These are phyloP conservation scores for Penicillium malachiteum DNA, from an alignment of 495 filamentous ascomycete species.

Conservation along the genomic window DNA sequence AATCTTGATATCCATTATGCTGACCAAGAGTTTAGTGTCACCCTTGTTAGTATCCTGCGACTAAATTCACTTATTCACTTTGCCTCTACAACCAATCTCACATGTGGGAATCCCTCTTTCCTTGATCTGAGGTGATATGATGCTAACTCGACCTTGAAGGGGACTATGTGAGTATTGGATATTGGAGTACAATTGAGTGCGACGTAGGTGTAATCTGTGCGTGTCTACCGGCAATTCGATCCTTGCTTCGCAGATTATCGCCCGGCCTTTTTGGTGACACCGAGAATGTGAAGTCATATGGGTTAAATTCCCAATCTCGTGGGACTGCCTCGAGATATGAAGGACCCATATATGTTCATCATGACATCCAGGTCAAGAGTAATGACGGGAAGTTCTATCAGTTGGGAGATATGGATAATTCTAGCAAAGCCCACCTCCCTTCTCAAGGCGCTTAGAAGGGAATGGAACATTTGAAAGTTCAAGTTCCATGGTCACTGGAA, in stretches of 20 bases:
- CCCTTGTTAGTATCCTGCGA: constrained; percentile 35
- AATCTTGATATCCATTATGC: not conserved
- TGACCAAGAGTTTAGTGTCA: constrained; percentile 23
- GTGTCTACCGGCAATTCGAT: constrained; percentile 33
- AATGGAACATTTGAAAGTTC: too few species aligned
- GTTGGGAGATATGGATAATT: constrained; percentile 25
- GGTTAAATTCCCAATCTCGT: constrained; percentile 17
- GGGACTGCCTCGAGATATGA: constrained; percentile 22
- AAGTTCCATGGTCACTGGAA: not conserved
- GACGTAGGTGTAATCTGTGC: constrained; percentile 37
- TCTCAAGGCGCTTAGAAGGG: not conserved
- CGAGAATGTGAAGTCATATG: constrained; percentile 17
- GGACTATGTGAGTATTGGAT: constrained; percentile 35
- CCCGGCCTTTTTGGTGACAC: constrained; percentile 30
- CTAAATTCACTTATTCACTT: constrained; percentile 34
- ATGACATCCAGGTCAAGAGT: constrained; percentile 15
- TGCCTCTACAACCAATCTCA: constrained; percentile 29
- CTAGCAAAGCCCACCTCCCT: constrained; percentile 20
- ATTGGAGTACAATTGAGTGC: constrained; percentile 37
- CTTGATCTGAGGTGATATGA: not conserved
- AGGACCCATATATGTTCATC: constrained; percentile 9
- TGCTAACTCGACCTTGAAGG: constrained; percentile 18
- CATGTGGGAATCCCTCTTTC: constrained; percentile 22
- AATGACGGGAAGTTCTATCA: constrained; percentile 22
- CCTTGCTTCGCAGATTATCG: constrained; percentile 24